These are phyloP conservation scores for Stachybotrys elegans DNA, from an alignment of 2,329 filamentous ascomycete species.

Conservation along the genomic window DNA sequence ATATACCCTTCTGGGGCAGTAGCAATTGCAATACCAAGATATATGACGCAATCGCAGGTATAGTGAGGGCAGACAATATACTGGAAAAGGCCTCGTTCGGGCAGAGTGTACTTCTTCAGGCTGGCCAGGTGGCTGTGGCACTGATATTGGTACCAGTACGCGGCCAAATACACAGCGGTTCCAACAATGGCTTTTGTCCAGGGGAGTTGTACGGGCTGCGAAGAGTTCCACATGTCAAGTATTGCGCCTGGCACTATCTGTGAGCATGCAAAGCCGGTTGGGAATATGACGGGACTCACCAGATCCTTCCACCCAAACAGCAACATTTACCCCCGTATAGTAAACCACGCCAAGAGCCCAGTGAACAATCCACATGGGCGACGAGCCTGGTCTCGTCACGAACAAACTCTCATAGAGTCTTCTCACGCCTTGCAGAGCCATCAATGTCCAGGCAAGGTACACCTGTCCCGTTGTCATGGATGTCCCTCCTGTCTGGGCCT, in stretches of 20 bases:
- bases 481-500: slow-evolving; percentile 15
- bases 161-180: slow-evolving; percentile 60
- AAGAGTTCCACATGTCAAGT: slow-evolving; percentile 26
- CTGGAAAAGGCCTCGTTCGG: slow-evolving; percentile 66
- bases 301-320: slow-evolving; percentile 80
- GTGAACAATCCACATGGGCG: slow-evolving; percentile 80
- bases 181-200: slow-evolving; percentile 32
- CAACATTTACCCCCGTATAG: slow-evolving; percentile 68
- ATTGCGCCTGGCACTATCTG: slow-evolving; percentile 31
- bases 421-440: slow-evolving; percentile 69
- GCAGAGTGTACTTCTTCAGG: slow-evolving; percentile 78
- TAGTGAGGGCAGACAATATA: slow-evolving; percentile 83
- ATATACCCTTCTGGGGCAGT: slow-evolving; percentile 62
- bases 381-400: slow-evolving; percentile 57
- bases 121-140: slow-evolving; percentile 66
- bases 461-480: slow-evolving; percentile 58
- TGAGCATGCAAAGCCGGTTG: too few species aligned
- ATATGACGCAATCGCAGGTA: slow-evolving; percentile 80
- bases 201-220: slow-evolving; percentile 5
- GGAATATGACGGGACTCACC: slow-evolving; percentile 40
- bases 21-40: slow-evolving; percentile 69
- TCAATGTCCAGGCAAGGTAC: slow-evolving; percentile 62
- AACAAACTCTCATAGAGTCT: slow-evolving; percentile 70
- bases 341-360: slow-evolving; percentile 75
- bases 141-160: slow-evolving; percentile 68